Evolutionary conservation across 2,329 filamentous ascomycete species (phyloP).

Genomic region (Hymenotorrendiella dingleyae): DNA sequence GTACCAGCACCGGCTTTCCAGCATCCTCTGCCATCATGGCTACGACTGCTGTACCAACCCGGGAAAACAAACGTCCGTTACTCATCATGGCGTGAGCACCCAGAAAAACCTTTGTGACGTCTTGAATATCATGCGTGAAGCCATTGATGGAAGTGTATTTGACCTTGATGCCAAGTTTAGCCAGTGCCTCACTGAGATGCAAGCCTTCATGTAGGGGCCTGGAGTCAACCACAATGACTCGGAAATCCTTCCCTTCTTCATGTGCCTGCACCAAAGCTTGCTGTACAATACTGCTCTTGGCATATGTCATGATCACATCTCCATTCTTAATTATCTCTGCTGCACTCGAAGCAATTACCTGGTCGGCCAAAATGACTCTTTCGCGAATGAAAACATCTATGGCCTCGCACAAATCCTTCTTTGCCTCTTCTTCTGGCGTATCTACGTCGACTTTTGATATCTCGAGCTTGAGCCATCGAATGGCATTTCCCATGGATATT

Average conservation of each 20-base stretch:
- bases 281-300: conserved; percentile 80
- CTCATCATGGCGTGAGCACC: conserved; percentile 94
- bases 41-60: conserved; percentile 79
- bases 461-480: conserved; percentile 87
- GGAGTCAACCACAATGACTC: conserved; percentile 78
- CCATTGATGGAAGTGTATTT: conserved; percentile 78
- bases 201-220: conserved; percentile 65
- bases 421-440: conserved; percentile 74
- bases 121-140: conserved; percentile 65
- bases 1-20: conserved; percentile 76
- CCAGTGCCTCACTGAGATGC: conserved; percentile 65
- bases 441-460: conserved; percentile 89
- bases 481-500: conserved; percentile 94
- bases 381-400: conserved; percentile 91
- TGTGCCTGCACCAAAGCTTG: conserved; percentile 71
- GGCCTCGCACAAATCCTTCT: conserved; percentile 67
- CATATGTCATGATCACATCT: conserved; percentile 82
- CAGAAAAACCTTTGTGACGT: conserved; percentile 61
- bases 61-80: conserved; percentile 84
- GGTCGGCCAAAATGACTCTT: conserved; percentile 79
- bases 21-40: conserved; percentile 75
- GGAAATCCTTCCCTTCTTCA: conserved; percentile 65
- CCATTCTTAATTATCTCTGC: conserved; percentile 70
- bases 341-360: conserved; percentile 75
- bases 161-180: conserved; percentile 63